Base-by-base conservation (phyloP, 2,329 filamentous ascomycete genomes). In the Sporothrix mexicana region DNA sequence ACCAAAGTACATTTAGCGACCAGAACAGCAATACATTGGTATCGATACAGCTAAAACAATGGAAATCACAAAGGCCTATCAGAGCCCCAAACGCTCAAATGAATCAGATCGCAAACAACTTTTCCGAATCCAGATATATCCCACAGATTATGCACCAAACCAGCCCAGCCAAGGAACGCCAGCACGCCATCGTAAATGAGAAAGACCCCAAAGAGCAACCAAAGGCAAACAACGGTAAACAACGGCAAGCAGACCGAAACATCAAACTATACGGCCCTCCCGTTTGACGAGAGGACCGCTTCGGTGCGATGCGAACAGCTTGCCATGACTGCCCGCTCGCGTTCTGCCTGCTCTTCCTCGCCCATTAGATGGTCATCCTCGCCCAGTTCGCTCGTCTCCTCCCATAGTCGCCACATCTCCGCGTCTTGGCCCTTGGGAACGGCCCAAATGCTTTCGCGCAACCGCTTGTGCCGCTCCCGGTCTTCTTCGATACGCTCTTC, bases 401-500 rank as follows among this genome's bases (percentile, higher is more conserved):
- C 93, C 92, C 93, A 97, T 76, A 97, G 83, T 82, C 90, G 93
- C 75, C 91, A 88, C 82, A 94, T 91, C 82, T 98, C 95, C 12
- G 84, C 83, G 49, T 91, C 88, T 36, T 88, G 85, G 9, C 88
- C 87, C 9, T 88, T 86, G 43, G 89, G 89, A 2, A 97, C 90
- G 0, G 94, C 93, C 96, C 97, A 99, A 75, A 97, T 97, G 77
- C 91, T 94, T 83, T 99, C 96, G 25, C 96, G 85, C 78, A 95
- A 85, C 59, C 95, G 86, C 85, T 99, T 99, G 81, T 99, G 97
- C 59, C 96, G 86, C 81, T 99, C 96, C 3, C 96, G 87, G 81
- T 99, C 96, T 82, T 99, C 97, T 78, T 99, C 97, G 75, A 99
- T 97, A 55, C 96, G 87, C 84, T 98, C 95, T 83, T 98, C 95